These are phyloP conservation scores for Sicyos edulis DNA, from an alignment of 306 rosid species.

Conservation along the genomic window DNA sequence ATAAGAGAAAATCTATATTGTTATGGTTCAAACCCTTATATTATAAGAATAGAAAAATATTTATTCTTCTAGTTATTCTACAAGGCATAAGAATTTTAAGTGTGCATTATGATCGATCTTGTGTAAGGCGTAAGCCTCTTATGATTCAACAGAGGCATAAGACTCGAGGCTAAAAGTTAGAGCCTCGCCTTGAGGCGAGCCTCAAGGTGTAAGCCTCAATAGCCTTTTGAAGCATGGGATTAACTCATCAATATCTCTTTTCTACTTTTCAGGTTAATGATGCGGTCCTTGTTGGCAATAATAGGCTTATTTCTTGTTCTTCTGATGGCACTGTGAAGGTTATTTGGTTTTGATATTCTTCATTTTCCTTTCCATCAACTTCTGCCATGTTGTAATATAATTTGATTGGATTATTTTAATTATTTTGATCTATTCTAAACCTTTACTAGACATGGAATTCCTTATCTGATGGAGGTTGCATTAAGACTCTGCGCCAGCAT, in stretches of 20 bases:
- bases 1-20: no score
- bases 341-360: constrained; percentile 26
- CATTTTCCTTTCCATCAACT: constrained; percentile 13
- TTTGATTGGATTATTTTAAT: constrained; percentile 17
- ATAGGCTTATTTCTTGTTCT: constrained; percentile 90
- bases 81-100: no score
- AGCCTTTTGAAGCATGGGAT: no score
- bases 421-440: background rate
- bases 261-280: constrained; percentile 72
- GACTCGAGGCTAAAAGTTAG: no score
- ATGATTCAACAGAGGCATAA: no score
- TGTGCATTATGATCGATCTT: no score
- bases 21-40: no score
- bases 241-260: background rate
- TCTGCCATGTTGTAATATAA: constrained; percentile 18
- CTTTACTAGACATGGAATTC: constrained; percentile 69
- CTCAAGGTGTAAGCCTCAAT: no score
- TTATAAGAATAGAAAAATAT: no score
- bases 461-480: constrained; percentile 65
- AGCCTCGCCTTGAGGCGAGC: no score
- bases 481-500: constrained; percentile 80
- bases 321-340: constrained; percentile 97
- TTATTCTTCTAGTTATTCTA: no score
- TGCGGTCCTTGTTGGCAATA: constrained; percentile 79
- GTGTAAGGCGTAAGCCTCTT: no score